Evolutionary conservation across 2,329 filamentous ascomycete genomes (phyloP), one percentile per base, ranked within the genome.

Genomic region (Botrytis pseudocinerea): DNA sequence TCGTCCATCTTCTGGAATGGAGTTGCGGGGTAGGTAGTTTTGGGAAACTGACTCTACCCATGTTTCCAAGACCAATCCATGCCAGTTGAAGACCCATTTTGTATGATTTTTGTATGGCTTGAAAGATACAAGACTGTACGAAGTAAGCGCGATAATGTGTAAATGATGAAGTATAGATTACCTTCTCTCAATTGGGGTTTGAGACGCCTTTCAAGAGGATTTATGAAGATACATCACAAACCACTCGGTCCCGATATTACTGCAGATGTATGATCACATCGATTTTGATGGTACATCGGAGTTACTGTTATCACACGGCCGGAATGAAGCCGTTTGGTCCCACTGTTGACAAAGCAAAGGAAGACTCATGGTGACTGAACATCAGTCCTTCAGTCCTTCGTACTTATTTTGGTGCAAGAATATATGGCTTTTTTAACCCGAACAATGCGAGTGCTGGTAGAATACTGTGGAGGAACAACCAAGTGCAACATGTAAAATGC

Each of bases 31-130:
- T 48, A 63, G 62, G 5, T 65, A 38, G 64, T 25, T 22, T 44
- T 28, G 8, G n/a, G 44, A 83, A 32, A 48, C 88, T 84, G 84
- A 92, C 92, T 80, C 91, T 87, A 77, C 93, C 94, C 90, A 97
- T 97, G 82, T 97, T 97, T 70, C 94, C 94, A 69, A 97, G 87
- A 73, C 94, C 94, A 71, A 97, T 89, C 89, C 90, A 97, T 78
- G 93, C 86, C 69, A 96, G 79, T 82, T 87, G 89, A 73, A 86
- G 85, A 61, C 87, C 83, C 88, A 90, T 89, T 10, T 74, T 82
- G 75, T 46, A 38, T 18, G 51, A 8, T 81, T 75, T 60, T 46
- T 12, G n/a, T 25, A 38, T 32, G 38, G 8, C 35, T 35, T 25
- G n/a, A 57, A 8, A 57, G 51, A 57, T 18, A 18, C 51, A 6